These are phyloP conservation scores for Arthroderma uncinatum DNA, from an alignment of 2,329 filamentous ascomycete genomes.

Conservation along the genomic window DNA sequence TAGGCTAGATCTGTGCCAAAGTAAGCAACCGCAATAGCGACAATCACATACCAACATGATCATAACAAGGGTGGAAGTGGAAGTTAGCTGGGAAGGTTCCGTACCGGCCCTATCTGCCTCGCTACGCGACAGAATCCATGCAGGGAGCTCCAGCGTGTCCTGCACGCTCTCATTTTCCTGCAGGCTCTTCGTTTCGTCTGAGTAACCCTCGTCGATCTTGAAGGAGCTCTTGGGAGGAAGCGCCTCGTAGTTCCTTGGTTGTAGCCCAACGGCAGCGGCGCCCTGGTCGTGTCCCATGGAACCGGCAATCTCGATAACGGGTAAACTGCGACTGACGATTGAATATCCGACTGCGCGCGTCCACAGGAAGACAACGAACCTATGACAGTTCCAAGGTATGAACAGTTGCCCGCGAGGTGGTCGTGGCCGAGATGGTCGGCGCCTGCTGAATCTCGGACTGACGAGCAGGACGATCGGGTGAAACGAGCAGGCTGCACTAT, in stretches of 20 bases:
- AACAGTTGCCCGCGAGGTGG: no score
- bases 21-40: background rate
- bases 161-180: slow-evolving; percentile 31
- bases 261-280: background rate
- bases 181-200: slow-evolving; percentile 54
- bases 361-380: no score
- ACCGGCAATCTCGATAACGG: background rate
- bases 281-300: background rate
- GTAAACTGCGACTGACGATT: no score
- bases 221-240: slow-evolving; percentile 26
- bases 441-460: no score
- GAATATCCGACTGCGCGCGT: no score
- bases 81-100: background rate
- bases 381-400: no score
- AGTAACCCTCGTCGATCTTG: slow-evolving; percentile 75
- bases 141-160: slow-evolving; percentile 38
- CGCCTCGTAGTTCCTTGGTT: background rate
- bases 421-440: no score
- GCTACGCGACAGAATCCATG: slow-evolving; percentile 44
- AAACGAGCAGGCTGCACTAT: no score
- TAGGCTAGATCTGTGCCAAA: slow-evolving; percentile 60
- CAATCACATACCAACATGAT: no score
- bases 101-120: slow-evolving; percentile 47
- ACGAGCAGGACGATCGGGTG: no score
- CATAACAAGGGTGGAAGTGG: background rate